Base-by-base conservation (phyloP, 2,329 filamentous ascomycete species). In the Penicillium brevicompactum region DNA sequence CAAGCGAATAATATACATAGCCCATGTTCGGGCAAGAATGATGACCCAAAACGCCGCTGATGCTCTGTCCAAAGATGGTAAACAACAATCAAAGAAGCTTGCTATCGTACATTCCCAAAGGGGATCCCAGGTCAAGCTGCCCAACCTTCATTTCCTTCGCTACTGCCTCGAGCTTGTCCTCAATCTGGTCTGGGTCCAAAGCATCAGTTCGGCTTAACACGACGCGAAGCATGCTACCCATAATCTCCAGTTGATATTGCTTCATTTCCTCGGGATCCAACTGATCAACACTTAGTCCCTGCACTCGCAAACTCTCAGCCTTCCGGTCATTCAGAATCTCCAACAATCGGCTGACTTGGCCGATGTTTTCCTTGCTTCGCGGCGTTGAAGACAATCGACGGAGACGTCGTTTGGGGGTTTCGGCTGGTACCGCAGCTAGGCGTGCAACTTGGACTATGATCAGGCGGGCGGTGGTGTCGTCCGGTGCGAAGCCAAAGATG, bases 361-460 rank as follows among this genome's bases (percentile, higher is more conserved):
- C 64, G 32, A 81, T 74, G 47, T 78, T 78, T 45, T 76, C 74
- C 60, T 78, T 77, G 24, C 72, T 77, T 22, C 72, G 71, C 0
- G 77, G 74, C 0, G 72, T 73, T 10, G 67, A 67, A 30, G 74
- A 72, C 21, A 78, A 58, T 21, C 77, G 73, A 6, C 77, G 68
- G 30, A 78, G 72, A 34, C 74, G 72, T 57, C 73, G 66, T 49
- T 70, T 67, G 40, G 69, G 65, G 54, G 70, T 66, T 38, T 69
- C 57, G 48, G 67, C 41, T 42, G 71, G 70, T 5, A 71, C 71
- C n/a, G 68, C 69, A 13, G 74, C 70, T 43, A 77, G 67, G 4
- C 79, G 75, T 16, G 80, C 76, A 41, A 84, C 70, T 60, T 82
- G 78, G 37, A 82, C 70, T 30, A 81, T 68, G 52, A 84, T 71